phyloP scores from a whole-genome alignment of 2,329 filamentous ascomycete genomes.

The Exophiala phaeomuriformis region DNA sequence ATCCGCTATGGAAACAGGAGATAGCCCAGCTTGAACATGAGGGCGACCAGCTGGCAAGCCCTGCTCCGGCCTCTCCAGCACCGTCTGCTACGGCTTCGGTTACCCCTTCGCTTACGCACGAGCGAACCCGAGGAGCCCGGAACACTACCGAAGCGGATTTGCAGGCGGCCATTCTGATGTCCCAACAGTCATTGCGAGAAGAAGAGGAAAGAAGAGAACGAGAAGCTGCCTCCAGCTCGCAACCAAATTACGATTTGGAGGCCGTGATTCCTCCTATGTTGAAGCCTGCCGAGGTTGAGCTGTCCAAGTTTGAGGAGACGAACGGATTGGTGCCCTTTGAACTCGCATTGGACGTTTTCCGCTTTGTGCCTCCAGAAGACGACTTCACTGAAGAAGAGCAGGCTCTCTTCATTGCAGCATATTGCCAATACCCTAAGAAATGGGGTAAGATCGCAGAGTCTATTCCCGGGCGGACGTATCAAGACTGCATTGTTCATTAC shows the following conservation, averaged over 20 bases:
- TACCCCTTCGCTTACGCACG: slow-evolving; percentile 32
- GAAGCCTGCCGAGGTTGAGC: slow-evolving; percentile 34
- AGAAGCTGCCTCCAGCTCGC: slow-evolving; percentile 38
- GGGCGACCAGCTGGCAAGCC: slow-evolving; percentile 33
- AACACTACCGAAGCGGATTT: slow-evolving; percentile 46
- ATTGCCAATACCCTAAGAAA: slow-evolving; percentile 44
- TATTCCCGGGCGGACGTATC: slow-evolving; percentile 41
- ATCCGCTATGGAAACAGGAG: slow-evolving; percentile 40
- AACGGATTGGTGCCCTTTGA: slow-evolving; percentile 38
- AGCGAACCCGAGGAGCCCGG: slow-evolving; percentile 39
- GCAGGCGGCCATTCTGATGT: slow-evolving; percentile 42
- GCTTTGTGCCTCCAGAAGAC: slow-evolving; percentile 40
- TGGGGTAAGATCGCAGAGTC: slow-evolving; percentile 46
- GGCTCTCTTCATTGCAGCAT: slow-evolving; percentile 41
- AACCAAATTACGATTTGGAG: slow-evolving; percentile 40
- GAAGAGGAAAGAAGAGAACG: slow-evolving; percentile 40
- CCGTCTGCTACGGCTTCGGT: slow-evolving; percentile 26
- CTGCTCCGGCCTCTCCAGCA: slow-evolving; percentile 33
- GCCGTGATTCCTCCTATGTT: slow-evolving; percentile 45
- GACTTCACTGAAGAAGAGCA: slow-evolving; percentile 45
- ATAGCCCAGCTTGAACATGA: slow-evolving; percentile 39
- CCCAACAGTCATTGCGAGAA: slow-evolving; percentile 43
- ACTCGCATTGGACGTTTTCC: slow-evolving; percentile 38
- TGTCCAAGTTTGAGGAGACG: slow-evolving; percentile 40
- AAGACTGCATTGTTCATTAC: slow-evolving; percentile 46